Evolutionary conservation across 768 basidiomycete genomes (phyloP), one percentile per base, ranked within the genome.

Genomic region (Kwoniella shandongensis): DNA sequence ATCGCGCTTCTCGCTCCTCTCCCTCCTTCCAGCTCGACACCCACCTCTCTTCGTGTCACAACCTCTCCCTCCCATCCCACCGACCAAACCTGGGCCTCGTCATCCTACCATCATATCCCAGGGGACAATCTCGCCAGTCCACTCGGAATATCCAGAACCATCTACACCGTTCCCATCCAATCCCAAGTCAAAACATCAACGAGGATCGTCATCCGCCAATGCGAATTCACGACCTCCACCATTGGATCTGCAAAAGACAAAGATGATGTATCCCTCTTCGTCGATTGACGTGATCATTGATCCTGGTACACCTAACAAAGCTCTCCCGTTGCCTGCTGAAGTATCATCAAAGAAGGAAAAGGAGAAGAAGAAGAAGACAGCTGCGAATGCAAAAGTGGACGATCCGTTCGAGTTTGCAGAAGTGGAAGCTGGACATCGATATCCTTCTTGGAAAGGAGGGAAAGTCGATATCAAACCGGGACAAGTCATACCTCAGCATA

Each of bases 1-100:
- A 61, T 61, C 68, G 26, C 66, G 66, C 18, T 72, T 72, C 57
- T 73, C 71, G n/a, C 49, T 73, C 52, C 50, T 65, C 27, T 68
- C 71, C 40, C 56, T 73, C 47, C 54, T 73, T 13, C 71, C 71
- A 6, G 38, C 71, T 26, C 63, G 71, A 17, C 71, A 73, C 44
- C 71, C 71, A 1, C 71, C 71, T 3, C 51, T 73, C 22, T 22
- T 55, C 10, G 42, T 72, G 18, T 59, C 62, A 23, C 49, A 61
- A n/a, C 64, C 67, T 15, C 46, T 46, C 25, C 61, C 65, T 3
- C 46, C 50, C 6, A 44, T 50, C 26, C 50, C 26, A 23, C 17
- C 54, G 36, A 39, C 52, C 29, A 39, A 38, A 41, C 22, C 55
- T 39, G 7, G 47, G 30, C n/a, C 30, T 12, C 44, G 57, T 22